Base-by-base conservation (phyloP, 345 rosid genomes). In the Salix arbutifolia region DNA sequence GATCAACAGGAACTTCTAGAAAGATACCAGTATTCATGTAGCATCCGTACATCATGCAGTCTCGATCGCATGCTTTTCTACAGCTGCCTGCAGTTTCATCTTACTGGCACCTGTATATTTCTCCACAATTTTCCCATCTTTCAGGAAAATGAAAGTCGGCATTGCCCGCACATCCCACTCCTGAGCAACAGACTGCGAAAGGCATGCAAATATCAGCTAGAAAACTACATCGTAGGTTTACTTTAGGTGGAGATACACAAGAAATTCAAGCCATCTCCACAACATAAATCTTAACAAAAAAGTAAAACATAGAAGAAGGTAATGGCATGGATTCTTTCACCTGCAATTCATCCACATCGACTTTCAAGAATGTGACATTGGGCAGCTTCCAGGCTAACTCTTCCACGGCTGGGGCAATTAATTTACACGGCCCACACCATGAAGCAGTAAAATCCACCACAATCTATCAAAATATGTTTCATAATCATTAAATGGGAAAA, bases 361-460 rank as follows among this genome's bases (percentile, higher is more conserved):
- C 83, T 76, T 76, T 80, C 76, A 80, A 42, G 79, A 80, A 80
- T 18, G 62, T 76, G 30, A 60, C 79, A 31, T 72, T 0, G 25
- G 80, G 50, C 50, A 76, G 25, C 76, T 76, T 80, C 83, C 72
- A 76, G 72, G 83, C 79, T 12, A 80, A 25, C 2, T 80, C 77
- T 16, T 48, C 69, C 6, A 80, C 38, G 37, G 72, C 21, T 53
- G 83, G 83, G 10, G 70, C 25, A 16, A 80, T 76, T 68, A 76
- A 8, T 31, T 79, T 79, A 30, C 79, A 80, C 10, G 79, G 83
- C 25, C 70, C 76, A 67, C 83, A 76, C 83, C 83, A 80, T 18
- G 83, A 26, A 21, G 83, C 83, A 42, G 83, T 80, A 60, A 80
- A 80, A 76, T 80, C 80, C 37, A 76, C 79, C 65, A 76, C 83